Base-by-base conservation (phyloP, 441 rosid genomes). In the Pelargonium myrrhifolium region DNA sequence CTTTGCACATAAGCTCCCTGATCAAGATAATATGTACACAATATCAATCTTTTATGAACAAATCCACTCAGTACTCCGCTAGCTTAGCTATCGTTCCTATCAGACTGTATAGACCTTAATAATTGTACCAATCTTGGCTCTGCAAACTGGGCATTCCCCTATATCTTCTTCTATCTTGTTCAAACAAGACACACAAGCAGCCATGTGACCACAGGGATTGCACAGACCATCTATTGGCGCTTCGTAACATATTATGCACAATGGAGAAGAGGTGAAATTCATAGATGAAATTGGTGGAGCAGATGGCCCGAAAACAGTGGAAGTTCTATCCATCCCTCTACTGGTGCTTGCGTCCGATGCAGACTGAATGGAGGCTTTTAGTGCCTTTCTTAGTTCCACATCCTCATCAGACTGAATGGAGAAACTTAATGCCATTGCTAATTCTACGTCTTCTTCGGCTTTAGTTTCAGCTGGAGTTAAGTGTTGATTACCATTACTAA, bases 201-300 rank as follows among this genome's bases (percentile, higher is more conserved):
- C 60, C 60, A 18, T 18, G 60, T 55, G 60, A 55, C 60, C 60
- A 9, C 60, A 55, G 26, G 60, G 60, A 55, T 10, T 55, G 60
- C 60, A 55, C 22, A 55, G 11, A 4, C 60, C 60, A 18, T 55
- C 26, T 18, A 55, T 20, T 18, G 60, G 60, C 20, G 60, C 60
- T 18, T 55, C 60, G 8, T 20, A 55, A 20, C 60, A 55, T 55
- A 55, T 55, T 55, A 55, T 55, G 24, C 60, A 55, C 1, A 20
- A 49, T 49, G 55, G 6, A 12, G 22, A 53, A 15, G 24, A 53
- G 22, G 22, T 5, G 7, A 15, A 53, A 15, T 22, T 53, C 59
- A 21, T 53, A 6, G 59, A 53, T 5, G 59, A 22, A 28, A 28
- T 28, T 3, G 35, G 9, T 20, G 60, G 60, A 55, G 60, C 60